phyloP scores from a whole-genome alignment of 2,329 filamentous ascomycete species.

The Dactylellina leptospora region DNA sequence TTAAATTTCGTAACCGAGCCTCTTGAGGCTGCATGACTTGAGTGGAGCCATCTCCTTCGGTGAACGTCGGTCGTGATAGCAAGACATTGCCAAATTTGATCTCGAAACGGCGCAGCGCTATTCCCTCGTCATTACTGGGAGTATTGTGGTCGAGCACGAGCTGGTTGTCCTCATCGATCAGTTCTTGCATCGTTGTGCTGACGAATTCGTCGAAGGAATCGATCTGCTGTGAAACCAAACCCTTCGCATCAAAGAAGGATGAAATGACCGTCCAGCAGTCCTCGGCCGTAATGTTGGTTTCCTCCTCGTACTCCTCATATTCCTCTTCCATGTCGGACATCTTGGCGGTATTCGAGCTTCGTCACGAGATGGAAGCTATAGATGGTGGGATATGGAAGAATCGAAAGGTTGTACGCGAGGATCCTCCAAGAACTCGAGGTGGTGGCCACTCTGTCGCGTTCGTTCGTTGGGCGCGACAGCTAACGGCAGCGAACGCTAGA shows the following conservation, averaged over 20 bases:
- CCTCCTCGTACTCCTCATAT: conserved; percentile 51
- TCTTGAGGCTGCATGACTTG: conserved; percentile 90
- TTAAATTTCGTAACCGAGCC: conserved; percentile 92
- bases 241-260: conserved; percentile 95
- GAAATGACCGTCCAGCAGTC: conserved; percentile 99
- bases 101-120: conserved; percentile 89
- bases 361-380: background rate
- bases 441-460: conserved; percentile 43
- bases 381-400: background rate
- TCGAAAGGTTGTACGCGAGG: conserved; percentile 29
- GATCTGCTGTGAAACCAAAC: conserved; percentile 94
- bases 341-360: conserved; percentile 8
- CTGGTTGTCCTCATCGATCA: conserved; percentile 89
- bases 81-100: conserved; percentile 92
- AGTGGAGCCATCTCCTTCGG: conserved; percentile 89
- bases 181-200: conserved; percentile 89
- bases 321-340: conserved; percentile 52
- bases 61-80: conserved; percentile 87
- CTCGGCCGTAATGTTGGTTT: conserved; percentile 80
- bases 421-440: background rate
- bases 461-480: background rate
- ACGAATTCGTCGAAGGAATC: conserved; percentile 99
- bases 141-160: conserved; percentile 94
- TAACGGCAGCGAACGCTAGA: background rate
- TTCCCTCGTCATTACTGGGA: conserved; percentile 76